Base-by-base conservation (phyloP, 2,329 filamentous ascomycete species). In the Colletotrichum filicis region DNA sequence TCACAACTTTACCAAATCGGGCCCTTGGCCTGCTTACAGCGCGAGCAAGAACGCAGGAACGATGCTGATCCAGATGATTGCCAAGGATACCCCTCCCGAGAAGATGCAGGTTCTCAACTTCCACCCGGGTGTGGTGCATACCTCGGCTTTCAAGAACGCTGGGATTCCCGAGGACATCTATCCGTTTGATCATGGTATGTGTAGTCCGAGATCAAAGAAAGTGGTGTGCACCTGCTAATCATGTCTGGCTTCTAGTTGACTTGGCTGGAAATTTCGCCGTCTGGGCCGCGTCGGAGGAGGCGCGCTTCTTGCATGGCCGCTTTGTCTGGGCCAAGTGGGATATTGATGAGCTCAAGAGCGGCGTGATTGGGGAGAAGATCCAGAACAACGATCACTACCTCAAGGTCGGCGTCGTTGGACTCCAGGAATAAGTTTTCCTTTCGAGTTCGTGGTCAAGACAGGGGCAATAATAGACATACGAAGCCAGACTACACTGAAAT, bases 301-400 rank as follows among this genome's bases (percentile, higher is more conserved):
- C 85, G 2, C 70, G 67, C 8, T 85, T 85, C 64, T 73, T 86
- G 28, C 83, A 82, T 57, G 81, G 82, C 5, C 83, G 82, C 32
- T 82, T 82, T 46, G 77, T 83, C 4, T 83, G 80, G 79, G 78
- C 80, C 7, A 79, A 79, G n/a, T 86, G 85, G 84, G 85, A 86
- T 74, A 79, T 85, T 1, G 78, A 83, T 24, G 83, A 85, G 74
- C 66, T 85, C n/a, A 74, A 60, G n/a, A 65, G 46, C 5, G 75
- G 76, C 1, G 59, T 66, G 1, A 66, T 74, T 12, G 55, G 66
- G 28, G 68, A 74, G 42, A 53, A 46, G 12, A 46, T 79, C 26
- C 63, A 73, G 5, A 66, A 63, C 11, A 67, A 78, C 30, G 63
- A 62, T 5, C 49, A 75, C 35, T 78, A 72, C 37, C 73, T 79